These are phyloP conservation scores for Geotrichum carabidarum DNA, from an alignment of 1,139 yeast species.

Conservation along the genomic window DNA sequence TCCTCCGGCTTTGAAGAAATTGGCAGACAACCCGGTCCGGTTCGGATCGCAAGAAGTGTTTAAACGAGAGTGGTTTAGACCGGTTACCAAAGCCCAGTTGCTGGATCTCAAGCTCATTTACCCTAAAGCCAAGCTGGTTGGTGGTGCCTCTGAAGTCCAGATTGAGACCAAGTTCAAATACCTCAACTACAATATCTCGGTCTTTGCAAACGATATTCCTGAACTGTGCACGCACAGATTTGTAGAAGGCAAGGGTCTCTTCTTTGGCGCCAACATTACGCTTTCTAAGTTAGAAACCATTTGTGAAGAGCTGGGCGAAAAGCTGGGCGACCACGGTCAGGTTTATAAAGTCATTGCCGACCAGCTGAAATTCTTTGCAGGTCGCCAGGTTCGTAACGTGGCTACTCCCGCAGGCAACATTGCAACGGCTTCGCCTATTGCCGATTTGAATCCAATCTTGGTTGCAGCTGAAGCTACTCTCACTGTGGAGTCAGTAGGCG, in stretches of 20 bases:
- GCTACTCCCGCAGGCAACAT: slow-evolving; percentile 48
- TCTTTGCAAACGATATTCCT: slow-evolving; percentile 42
- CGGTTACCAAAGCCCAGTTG: slow-evolving; percentile 39
- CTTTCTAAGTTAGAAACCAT: slow-evolving; percentile 40
- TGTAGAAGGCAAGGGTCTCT: slow-evolving; percentile 38
- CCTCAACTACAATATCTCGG: slow-evolving; percentile 39
- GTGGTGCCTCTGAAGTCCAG: slow-evolving; percentile 47
- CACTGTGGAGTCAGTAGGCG: slow-evolving; percentile 36
- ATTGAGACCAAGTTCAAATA: slow-evolving; percentile 44
- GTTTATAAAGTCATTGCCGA: slow-evolving; percentile 39
- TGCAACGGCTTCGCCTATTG: slow-evolving; percentile 48
- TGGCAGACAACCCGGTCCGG: slow-evolving; percentile 34
- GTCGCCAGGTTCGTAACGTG: slow-evolving; percentile 46
- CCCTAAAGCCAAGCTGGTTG: slow-evolving; percentile 42
- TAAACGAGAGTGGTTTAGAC: slow-evolving; percentile 40
- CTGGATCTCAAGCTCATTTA: slow-evolving; percentile 35
- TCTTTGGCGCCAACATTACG: slow-evolving; percentile 42
- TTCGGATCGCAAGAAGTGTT: slow-evolving; percentile 32
- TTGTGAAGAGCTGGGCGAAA: slow-evolving; percentile 32
- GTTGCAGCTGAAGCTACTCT: slow-evolving; percentile 41
- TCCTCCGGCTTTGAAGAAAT: slow-evolving; percentile 38
- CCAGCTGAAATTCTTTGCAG: slow-evolving; percentile 45
- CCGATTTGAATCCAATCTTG: slow-evolving; percentile 45
- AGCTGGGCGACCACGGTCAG: slow-evolving; percentile 31
- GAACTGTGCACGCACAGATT: slow-evolving; percentile 38